Evolutionary conservation across 495 filamentous ascomycete species (phyloP).

Genomic region (Podospora conica): DNA sequence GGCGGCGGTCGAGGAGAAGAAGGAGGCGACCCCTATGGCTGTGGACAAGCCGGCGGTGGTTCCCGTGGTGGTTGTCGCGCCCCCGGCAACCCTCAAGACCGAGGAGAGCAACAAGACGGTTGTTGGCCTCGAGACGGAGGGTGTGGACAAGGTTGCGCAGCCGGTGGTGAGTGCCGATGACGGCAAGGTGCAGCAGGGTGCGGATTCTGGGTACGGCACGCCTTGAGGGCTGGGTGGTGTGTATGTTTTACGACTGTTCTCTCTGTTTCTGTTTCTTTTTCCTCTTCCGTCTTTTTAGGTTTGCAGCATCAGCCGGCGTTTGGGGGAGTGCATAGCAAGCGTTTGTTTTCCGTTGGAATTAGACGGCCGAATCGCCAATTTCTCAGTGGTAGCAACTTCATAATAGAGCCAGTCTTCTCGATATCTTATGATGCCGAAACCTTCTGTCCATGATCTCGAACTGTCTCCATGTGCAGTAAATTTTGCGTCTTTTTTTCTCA

Average conservation of each 20-base stretch:
- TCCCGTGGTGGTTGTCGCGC: background rate
- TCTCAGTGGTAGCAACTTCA: too few relatives aligned
- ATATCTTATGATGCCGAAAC: background rate
- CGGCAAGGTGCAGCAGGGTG: conserved; percentile 11
- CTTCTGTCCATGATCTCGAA: background rate
- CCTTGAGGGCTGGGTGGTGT: conserved; percentile 1
- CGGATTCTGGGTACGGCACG: conserved; percentile 32
- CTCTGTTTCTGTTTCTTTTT: background rate
- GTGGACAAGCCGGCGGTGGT: background rate
- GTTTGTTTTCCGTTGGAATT: background rate
- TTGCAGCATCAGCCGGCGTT: background rate
- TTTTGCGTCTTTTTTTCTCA: background rate
- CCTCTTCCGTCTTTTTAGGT: background rate
- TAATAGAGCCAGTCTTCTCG: background rate
- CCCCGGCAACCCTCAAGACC: conserved; percentile 2
- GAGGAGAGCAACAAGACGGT: conserved; percentile 7
- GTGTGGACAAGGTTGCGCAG: background rate
- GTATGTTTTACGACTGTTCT: background rate
- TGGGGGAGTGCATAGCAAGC: background rate
- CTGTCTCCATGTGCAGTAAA: background rate
- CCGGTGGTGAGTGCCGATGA: conserved; percentile 6
- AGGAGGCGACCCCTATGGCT: background rate
- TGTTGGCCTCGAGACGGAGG: background rate
- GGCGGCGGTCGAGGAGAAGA: conserved; percentile 6
- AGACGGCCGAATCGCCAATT: background rate